A percentile compares a stretch with the other conserved stretches of the same genome.
Evolutionary conservation across 78 protist genomes (phyloP).

Genomic region (Dictyostelium brefeldianum): DNA sequence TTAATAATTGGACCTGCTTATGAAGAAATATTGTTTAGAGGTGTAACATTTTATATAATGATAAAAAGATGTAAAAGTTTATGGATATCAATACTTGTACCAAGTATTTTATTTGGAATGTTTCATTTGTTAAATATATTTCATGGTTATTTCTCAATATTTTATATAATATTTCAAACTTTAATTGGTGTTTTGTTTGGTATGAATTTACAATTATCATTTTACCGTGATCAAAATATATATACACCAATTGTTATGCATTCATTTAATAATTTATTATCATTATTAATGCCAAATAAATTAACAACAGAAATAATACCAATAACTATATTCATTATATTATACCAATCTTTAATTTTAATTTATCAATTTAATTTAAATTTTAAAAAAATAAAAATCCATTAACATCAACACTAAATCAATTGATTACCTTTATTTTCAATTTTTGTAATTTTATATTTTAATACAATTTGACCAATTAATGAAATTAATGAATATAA

Average conservation of each 20-base stretch:
- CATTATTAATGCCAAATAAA: slow-evolving; percentile 47
- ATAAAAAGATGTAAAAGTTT: slow-evolving; percentile 21
- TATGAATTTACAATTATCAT: slow-evolving; percentile 21
- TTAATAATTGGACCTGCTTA: slow-evolving; percentile 7
- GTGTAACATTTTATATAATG: slow-evolving; percentile 24
- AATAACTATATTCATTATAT: background rate
- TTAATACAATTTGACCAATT: slow-evolving; percentile 4
- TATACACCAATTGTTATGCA: slow-evolving; percentile 33
- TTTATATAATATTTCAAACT: slow-evolving; percentile 12
- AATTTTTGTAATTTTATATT: background rate
- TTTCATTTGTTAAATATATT: slow-evolving; percentile 49
- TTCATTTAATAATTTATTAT: slow-evolving; percentile 26
- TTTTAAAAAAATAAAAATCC: background rate
- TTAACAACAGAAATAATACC: background rate
- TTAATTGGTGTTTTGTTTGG: slow-evolving; percentile 45
- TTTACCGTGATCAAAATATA: background rate
- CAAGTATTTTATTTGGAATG: slow-evolving; percentile 20
- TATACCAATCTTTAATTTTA: slow-evolving; percentile 1
- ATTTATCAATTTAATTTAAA: background rate
- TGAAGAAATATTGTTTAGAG: slow-evolving; percentile 58
- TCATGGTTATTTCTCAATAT: background rate
- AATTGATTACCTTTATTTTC: slow-evolving; percentile 44
- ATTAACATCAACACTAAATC: slow-evolving; percentile 6
- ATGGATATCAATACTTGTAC: background rate
- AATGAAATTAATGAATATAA: slow-evolving; percentile 7